Conservation (phyloP, 305 asterid species). For the Solanum chacoense region DNA sequence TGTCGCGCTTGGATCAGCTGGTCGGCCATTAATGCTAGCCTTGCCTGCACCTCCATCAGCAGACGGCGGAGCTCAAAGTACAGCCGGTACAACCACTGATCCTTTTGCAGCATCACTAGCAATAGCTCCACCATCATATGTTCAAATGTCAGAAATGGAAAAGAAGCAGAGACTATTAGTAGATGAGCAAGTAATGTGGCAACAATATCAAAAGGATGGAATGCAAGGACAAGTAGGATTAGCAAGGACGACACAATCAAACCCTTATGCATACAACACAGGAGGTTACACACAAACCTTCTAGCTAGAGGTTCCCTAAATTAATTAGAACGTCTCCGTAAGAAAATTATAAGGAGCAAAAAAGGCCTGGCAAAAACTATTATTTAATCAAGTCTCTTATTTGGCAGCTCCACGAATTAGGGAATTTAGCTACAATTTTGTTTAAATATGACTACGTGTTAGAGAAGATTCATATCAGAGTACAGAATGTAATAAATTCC, state of each 20-base stretch:
- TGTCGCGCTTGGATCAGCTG: slow-evolving; percentile 1
- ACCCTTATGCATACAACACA: not conserved
- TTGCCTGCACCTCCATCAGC: slow-evolving; percentile 10
- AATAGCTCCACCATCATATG: slow-evolving; percentile 70
- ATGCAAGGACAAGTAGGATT: slow-evolving; percentile 64
- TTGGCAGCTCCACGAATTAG: not conserved
- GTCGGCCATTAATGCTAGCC: not conserved
- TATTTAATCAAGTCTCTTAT: not conserved
- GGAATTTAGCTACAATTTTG: not conserved
- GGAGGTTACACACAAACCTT: slow-evolving; percentile 10
- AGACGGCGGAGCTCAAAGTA: not conserved
- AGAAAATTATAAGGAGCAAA: not conserved
- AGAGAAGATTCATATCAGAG: not conserved
- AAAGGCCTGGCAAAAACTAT: not conserved
- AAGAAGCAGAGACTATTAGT: slow-evolving; percentile 57
- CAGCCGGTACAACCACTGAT: slow-evolving; percentile 14
- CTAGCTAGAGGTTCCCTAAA: not conserved
- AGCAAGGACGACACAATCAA: not conserved
- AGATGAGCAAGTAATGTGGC: slow-evolving; percentile 86
- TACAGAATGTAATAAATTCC: not conserved
- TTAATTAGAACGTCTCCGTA: not conserved
- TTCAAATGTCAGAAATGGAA: slow-evolving; percentile 93
- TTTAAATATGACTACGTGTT: not conserved
- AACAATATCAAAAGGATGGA: slow-evolving; percentile 70
- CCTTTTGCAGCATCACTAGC: slow-evolving; percentile 73